Evolutionary conservation across 495 filamentous ascomycete genomes (phyloP).

Genomic region (Terfezia boudieri): DNA sequence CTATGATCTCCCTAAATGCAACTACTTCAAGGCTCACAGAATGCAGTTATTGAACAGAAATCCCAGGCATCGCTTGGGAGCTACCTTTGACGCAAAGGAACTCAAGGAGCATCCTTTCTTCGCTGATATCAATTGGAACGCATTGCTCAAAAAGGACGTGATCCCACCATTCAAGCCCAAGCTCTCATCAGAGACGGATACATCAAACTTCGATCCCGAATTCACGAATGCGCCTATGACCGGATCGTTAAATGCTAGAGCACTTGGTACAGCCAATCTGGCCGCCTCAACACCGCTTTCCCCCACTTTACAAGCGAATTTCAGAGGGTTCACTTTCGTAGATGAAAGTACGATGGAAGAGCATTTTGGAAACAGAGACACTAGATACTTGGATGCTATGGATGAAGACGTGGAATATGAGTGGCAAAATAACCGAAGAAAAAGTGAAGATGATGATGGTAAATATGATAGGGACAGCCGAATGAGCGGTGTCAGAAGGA

Average conservation of each 20-base stretch:
- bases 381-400: constrained; percentile 32
- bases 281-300: constrained; percentile 74
- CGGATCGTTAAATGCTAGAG: constrained; percentile 68
- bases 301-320: constrained; percentile 90
- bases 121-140: constrained; percentile 75
- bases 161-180: constrained; percentile 98
- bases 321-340: constrained; percentile 94
- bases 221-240: constrained; percentile 85
- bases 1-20: neutral
- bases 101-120: constrained; percentile 92
- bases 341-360: constrained; percentile 92
- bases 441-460: neutral
- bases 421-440: constrained; percentile 19
- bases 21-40: neutral
- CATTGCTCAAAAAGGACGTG: constrained; percentile 64
- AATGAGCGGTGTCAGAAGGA: constrained; percentile 5
- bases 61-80: constrained; percentile 82
- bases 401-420: constrained; percentile 46
- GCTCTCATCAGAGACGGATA: constrained; percentile 81
- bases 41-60: constrained; percentile 65
- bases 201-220: constrained; percentile 94
- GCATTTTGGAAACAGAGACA: constrained; percentile 44
- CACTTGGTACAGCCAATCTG: constrained; percentile 50
- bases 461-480: neutral
- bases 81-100: constrained; percentile 78